Conservation (phyloP, 1,139 yeast genomes). For the Blastobotrys capitulatus region DNA sequence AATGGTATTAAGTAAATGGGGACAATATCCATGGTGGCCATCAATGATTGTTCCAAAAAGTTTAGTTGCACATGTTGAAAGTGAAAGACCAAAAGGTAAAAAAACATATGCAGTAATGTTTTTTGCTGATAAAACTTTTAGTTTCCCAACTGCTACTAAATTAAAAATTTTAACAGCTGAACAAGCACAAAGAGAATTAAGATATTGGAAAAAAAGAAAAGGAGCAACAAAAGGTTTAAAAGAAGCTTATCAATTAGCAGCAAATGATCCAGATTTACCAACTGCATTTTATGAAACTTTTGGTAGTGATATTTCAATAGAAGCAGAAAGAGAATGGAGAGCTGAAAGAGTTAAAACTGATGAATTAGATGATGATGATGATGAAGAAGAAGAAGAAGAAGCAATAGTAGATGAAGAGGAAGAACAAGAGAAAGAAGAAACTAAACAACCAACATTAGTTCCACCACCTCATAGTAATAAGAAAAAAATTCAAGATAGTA, state of each 20-base stretch:
- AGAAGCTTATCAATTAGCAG: conserved; percentile 4
- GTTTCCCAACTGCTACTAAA: conserved; percentile 33
- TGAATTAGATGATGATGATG: neutral
- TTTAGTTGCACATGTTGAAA: conserved; percentile 13
- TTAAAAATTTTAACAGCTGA: conserved; percentile 28
- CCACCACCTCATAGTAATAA: neutral
- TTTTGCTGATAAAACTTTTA: conserved; percentile 29
- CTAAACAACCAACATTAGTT: no score
- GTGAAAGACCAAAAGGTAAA: neutral
- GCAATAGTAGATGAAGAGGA: neutral
- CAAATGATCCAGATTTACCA: neutral
- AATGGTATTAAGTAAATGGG: conserved; percentile 34
- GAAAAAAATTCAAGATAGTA: neutral
- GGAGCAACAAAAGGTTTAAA: conserved; percentile 21
- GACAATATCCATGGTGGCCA: conserved; percentile 39
- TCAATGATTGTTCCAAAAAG: conserved; percentile 26
- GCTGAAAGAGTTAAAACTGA: neutral
- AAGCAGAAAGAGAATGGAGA: neutral
- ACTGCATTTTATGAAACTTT: neutral
- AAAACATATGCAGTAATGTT: conserved; percentile 33
- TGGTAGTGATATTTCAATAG: neutral
- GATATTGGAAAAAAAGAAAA: conserved; percentile 19
- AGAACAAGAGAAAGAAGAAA: neutral
- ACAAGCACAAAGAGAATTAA: conserved; percentile 23
- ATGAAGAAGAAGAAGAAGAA: neutral